These are phyloP conservation scores for Metschnikowia cerradonensis DNA, from an alignment of 805 yeast genomes.

Conservation along the genomic window DNA sequence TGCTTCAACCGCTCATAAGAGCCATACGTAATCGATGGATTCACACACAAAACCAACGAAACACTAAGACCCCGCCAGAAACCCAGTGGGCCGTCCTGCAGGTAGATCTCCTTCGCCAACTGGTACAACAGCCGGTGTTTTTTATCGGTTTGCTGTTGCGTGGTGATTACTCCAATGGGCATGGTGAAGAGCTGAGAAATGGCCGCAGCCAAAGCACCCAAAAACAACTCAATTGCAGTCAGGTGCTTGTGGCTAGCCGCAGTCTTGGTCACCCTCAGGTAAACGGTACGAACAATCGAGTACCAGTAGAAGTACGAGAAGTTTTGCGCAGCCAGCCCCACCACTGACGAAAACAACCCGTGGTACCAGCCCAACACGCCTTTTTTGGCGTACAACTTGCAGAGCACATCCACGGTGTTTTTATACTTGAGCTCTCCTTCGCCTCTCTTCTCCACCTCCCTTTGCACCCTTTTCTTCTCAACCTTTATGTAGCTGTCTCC, in stretches of 20 bases:
- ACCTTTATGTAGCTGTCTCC: slow-evolving; percentile 17
- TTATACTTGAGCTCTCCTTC: slow-evolving; percentile 41
- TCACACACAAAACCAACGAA: slow-evolving; percentile 68
- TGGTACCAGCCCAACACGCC: slow-evolving; percentile 70
- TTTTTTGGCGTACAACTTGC: slow-evolving; percentile 50
- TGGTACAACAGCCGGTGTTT: slow-evolving; percentile 29
- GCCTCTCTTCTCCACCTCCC: slow-evolving; percentile 9
- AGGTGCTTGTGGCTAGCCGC: slow-evolving; percentile 39
- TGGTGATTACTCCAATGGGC: slow-evolving; percentile 75
- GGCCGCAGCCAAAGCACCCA: slow-evolving; percentile 82
- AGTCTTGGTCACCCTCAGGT: slow-evolving; percentile 37
- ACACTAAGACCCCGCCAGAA: slow-evolving; percentile 85
- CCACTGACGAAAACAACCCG: slow-evolving; percentile 62
- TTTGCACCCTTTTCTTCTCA: slow-evolving; percentile 1
- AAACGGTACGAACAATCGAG: slow-evolving; percentile 59
- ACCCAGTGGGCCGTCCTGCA: slow-evolving; percentile 64
- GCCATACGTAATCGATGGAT: slow-evolving; percentile 86
- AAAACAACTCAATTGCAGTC: slow-evolving; percentile 62
- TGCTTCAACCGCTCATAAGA: slow-evolving; percentile 65
- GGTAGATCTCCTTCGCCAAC: slow-evolving; percentile 45
- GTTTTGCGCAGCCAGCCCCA: slow-evolving; percentile 72
- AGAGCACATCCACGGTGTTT: slow-evolving; percentile 59
- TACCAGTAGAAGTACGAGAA: slow-evolving; percentile 89
- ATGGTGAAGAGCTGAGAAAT: slow-evolving; percentile 74
- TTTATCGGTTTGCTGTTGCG: slow-evolving; percentile 53